These are phyloP conservation scores for Periconia digitata DNA, from an alignment of 2,329 filamentous ascomycete species.

Conservation along the genomic window DNA sequence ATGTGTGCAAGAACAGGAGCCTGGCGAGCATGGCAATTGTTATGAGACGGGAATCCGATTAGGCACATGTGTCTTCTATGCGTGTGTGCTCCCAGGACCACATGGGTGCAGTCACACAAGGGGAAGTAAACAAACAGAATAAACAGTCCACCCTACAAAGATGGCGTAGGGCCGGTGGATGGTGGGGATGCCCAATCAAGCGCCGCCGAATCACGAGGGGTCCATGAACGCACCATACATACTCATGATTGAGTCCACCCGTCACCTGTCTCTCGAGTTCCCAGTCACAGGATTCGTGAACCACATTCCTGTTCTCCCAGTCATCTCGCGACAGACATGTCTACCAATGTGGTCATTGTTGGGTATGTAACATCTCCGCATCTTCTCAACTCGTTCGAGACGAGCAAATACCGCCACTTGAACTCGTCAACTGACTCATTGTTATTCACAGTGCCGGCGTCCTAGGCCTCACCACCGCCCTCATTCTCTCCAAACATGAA, in stretches of 20 bases:
- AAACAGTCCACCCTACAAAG: constrained; percentile 14
- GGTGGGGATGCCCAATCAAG: constrained; percentile 1
- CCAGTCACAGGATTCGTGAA: background rate
- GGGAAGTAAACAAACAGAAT: background rate
- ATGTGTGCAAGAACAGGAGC: background rate
- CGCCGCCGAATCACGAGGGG: background rate
- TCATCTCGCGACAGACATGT: constrained; percentile 3
- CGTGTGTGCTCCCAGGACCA: too few relatives aligned
- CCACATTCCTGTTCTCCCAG: background rate
- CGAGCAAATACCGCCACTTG: too few relatives aligned
- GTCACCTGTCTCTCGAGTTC: background rate
- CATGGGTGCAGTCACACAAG: too few relatives aligned
- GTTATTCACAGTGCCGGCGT: constrained; percentile 71
- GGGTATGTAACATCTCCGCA: constrained; percentile 46
- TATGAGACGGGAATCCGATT: too few relatives aligned
- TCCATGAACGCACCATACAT: background rate
- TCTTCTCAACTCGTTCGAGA: too few relatives aligned
- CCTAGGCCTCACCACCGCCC: constrained; percentile 65
- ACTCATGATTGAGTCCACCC: background rate
- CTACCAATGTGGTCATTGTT: constrained; percentile 49
- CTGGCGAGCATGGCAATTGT: background rate
- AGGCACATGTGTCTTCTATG: too few relatives aligned
- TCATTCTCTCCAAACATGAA: constrained; percentile 60
- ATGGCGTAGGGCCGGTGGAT: constrained; percentile 3
- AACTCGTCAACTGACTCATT: background rate